A percentile compares a stretch with the other conserved stretches of the same genome.
Conservation (phyloP, 2,329 filamentous ascomycete species). For the Apiospora rasikravindrae region DNA sequence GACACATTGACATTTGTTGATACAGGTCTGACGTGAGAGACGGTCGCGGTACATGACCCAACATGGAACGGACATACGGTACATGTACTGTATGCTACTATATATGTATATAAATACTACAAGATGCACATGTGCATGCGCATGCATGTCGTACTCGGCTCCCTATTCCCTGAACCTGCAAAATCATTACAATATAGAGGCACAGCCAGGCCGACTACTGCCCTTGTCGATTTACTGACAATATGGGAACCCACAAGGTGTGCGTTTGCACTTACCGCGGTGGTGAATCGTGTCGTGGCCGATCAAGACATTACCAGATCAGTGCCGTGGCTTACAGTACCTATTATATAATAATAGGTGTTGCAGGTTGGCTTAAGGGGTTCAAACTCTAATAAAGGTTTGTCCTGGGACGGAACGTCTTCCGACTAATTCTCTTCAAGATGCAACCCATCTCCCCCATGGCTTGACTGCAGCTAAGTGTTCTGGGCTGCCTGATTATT, state of each 20-base stretch:
- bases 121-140: neutral
- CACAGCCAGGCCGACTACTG: neutral
- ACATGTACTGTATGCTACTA: neutral
- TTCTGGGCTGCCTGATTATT: neutral
- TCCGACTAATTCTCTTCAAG: conserved; percentile 11
- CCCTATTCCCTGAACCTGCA: neutral
- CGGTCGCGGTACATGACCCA: neutral
- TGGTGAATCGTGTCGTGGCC: neutral
- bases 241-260: neutral
- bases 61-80: conserved; percentile 9
- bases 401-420: conserved; percentile 1
- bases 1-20: neutral
- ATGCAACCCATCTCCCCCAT: conserved; percentile 1
- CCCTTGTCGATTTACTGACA: neutral
- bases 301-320: neutral
- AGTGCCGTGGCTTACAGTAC: neutral
- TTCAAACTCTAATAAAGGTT: conserved; percentile 7
- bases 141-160: conserved; percentile 4
- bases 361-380: neutral
- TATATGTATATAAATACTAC: neutral
- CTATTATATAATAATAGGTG: neutral
- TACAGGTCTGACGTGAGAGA: conserved; percentile 4
- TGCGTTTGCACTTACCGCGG: neutral
- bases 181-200: neutral
- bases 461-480: neutral